Evolutionary conservation across 2,329 filamentous ascomycete species (phyloP).

Genomic region (Tolypocladium guangdongense): DNA sequence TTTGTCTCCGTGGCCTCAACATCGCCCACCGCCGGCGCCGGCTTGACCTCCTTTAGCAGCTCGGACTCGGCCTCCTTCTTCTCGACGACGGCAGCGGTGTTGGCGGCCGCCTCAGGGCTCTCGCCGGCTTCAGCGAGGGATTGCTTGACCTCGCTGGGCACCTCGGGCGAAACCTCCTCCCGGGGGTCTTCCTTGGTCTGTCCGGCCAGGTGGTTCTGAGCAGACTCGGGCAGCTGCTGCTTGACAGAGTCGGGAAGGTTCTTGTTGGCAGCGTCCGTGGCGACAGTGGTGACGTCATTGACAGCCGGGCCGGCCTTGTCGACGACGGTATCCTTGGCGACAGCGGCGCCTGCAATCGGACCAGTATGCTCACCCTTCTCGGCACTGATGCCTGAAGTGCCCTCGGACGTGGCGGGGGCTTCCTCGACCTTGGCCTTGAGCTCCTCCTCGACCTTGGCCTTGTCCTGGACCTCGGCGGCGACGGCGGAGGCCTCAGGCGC

Average conservation of each 20-base stretch:
- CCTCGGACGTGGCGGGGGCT: slow-evolving; percentile 46
- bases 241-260: slow-evolving; percentile 44
- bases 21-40: slow-evolving; percentile 22
- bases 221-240: slow-evolving; percentile 36
- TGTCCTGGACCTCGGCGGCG: slow-evolving; percentile 56
- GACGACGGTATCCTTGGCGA: slow-evolving; percentile 23
- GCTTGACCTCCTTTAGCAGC: slow-evolving; percentile 53
- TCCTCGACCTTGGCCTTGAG: slow-evolving; percentile 56
- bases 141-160: slow-evolving; percentile 45
- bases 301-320: slow-evolving; percentile 17
- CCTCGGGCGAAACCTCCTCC: slow-evolving; percentile 36
- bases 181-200: slow-evolving; percentile 30
- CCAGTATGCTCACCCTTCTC: slow-evolving; percentile 35
- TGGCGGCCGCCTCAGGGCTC: slow-evolving; percentile 61
- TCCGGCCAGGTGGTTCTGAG: slow-evolving; percentile 35
- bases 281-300: slow-evolving; percentile 21
- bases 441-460: slow-evolving; percentile 60
- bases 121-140: slow-evolving; percentile 46
- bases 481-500: slow-evolving; percentile 59
- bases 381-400: slow-evolving; percentile 38
- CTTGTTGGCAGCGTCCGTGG: slow-evolving; percentile 29
- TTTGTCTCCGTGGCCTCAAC: slow-evolving; percentile 11
- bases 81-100: slow-evolving; percentile 57
- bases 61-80: slow-evolving; percentile 68
- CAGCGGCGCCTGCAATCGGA: slow-evolving; percentile 25